Evolutionary conservation across 148 eudicot genomes (phyloP), one percentile per base, ranked within the genome.

Genomic region (Cornus florida): DNA sequence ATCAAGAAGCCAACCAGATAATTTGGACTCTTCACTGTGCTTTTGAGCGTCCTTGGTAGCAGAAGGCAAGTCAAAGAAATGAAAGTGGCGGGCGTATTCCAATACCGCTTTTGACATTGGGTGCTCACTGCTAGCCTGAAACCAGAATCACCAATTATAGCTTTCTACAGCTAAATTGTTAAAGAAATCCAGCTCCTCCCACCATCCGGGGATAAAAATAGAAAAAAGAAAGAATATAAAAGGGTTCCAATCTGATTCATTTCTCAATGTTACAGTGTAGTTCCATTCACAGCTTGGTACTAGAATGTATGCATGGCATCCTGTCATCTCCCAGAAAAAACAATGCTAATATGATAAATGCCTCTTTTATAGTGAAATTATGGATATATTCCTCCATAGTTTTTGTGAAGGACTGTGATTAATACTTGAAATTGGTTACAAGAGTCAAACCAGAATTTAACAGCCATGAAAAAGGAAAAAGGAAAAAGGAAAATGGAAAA

Each of bases 41-140:
- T 78, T 78, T 70, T 83, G 86, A 41, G 75, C 74, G 77, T 90
- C 91, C 77, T 72, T 86, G 76, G 82, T 74, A 78, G 79, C 76
- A 33, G 92, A 87, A 81, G 92, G 87, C 74, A 89, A 92, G 31
- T 91, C 95, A 76, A 93, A 91, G 86, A 93, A 93, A 84, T 93
- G 98, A 84, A 96, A 96, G 83, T 96, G 99, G 60, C 91, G 93
- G 33, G 98, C 98, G 79, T 96, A 96, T 79, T 96, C 99, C 77
- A 93, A 76, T 75, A 96, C 83, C 43, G 99, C 98, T 82, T 91
- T 96, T 39, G 89, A 97, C 90, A 96, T 79, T 62, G 98, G 99
- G 85, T 96, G 99, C 83, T 96, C 99, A 77, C 99, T 96, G 86
- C 97, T 90, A 82, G 97, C 97, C 99, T 82, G 80, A 66, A 46